These are phyloP conservation scores for Fusarium sp. DNA, from an alignment of 2,329 filamentous ascomycete species.

Conservation along the genomic window DNA sequence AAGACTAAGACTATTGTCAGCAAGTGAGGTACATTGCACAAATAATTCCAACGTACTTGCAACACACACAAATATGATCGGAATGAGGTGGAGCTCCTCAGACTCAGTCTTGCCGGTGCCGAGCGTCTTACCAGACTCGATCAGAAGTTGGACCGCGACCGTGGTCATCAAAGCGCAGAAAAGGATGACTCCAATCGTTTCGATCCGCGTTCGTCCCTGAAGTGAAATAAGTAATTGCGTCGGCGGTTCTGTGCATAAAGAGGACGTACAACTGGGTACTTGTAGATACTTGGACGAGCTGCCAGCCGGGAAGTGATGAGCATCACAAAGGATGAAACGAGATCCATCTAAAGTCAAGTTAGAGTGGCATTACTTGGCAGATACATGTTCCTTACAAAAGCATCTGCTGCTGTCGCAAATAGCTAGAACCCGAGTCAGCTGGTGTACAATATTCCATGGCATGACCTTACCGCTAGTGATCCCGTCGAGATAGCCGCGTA, in stretches of 20 bases:
- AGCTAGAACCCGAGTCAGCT: background rate
- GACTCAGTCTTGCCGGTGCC: conserved; percentile 2
- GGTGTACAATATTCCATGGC: fast-evolving
- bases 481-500: conserved; percentile 4
- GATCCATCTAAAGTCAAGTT: background rate
- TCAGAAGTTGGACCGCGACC: conserved; percentile 1
- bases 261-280: conserved; percentile 5
- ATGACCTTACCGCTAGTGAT: background rate
- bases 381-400: background rate
- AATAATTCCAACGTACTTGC: background rate
- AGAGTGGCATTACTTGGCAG: background rate
- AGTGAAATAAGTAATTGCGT: background rate
- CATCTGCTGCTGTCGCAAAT: conserved; percentile 7
- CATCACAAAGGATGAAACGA: conserved; percentile 6
- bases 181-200: conserved; percentile 6
- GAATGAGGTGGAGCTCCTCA: background rate
- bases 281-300: conserved; percentile 6
- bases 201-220: background rate
- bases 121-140: background rate
- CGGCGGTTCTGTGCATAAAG: background rate
- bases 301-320: conserved; percentile 1
- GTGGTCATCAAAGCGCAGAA: conserved; percentile 9
- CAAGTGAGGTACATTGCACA: background rate
- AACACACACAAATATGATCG: conserved; percentile 1
- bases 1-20: background rate